Percentiles rank a stretch among this genome's conserved stretches.
Evolutionary conservation across 1,139 yeast species (phyloP).

Genomic region (Protomyces gravidus): DNA sequence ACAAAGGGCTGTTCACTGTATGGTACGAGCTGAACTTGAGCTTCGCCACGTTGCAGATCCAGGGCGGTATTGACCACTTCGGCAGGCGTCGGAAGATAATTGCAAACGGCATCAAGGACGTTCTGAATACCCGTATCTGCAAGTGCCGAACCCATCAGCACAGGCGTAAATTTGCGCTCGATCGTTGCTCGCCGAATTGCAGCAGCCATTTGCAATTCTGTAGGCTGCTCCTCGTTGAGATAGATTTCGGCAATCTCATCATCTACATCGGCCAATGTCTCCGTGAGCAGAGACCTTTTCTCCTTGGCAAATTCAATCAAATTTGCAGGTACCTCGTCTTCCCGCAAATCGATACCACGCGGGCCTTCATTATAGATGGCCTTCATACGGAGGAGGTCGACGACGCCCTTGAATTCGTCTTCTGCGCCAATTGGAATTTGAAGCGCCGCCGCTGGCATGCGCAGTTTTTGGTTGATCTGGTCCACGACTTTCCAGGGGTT

Average conservation of each 20-base stretch:
- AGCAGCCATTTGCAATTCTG: conserved; percentile 69
- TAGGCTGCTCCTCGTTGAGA: conserved; percentile 85
- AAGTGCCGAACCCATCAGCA: conserved; percentile 94
- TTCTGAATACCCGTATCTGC: conserved; percentile 95
- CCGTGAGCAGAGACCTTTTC: conserved; percentile 76
- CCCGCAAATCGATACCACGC: conserved; percentile 76
- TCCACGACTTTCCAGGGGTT: conserved; percentile 93
- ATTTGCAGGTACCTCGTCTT: conserved; percentile 64
- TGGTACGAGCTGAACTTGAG: conserved; percentile 70
- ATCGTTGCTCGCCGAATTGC: conserved; percentile 97
- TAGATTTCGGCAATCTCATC: conserved; percentile 93
- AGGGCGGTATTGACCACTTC: conserved; percentile 87
- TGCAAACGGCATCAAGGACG: conserved; percentile 92
- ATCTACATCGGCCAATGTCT: conserved; percentile 94
- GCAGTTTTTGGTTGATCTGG: conserved; percentile 78
- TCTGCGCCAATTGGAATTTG: conserved; percentile 98
- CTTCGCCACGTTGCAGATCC: conserved; percentile 66
- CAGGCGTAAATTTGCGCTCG: conserved; percentile 96
- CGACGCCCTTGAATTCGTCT: conserved; percentile 76
- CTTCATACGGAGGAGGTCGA: conserved; percentile 80
- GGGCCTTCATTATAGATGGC: conserved; percentile 84
- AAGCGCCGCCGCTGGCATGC: conserved; percentile 93
- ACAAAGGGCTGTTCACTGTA: conserved; percentile 76
- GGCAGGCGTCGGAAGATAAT: conserved; percentile 90
- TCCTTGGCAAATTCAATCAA: conserved; percentile 72